These are phyloP conservation scores for Erysimum pusillum DNA, from an alignment of 441 rosid genomes.

Conservation along the genomic window DNA sequence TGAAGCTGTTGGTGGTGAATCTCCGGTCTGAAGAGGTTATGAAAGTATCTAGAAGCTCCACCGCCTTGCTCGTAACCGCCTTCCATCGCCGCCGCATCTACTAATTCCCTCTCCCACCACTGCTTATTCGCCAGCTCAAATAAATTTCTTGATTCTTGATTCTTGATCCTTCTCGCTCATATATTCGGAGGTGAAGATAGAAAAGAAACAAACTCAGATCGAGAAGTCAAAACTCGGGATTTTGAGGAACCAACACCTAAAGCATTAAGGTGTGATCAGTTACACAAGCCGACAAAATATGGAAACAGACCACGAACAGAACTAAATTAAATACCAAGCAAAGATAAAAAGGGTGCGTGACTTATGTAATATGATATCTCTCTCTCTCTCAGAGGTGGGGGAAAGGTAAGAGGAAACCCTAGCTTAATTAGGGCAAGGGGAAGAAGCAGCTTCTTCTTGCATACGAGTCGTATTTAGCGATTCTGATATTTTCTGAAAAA, in stretches of 20 bases:
- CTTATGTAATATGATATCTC: constrained; percentile 30
- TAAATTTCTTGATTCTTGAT: constrained; percentile 28
- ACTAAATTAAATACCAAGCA: constrained; percentile 32
- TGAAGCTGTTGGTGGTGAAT: constrained; percentile 54
- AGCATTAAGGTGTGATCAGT: constrained; percentile 34
- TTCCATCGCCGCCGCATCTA: constrained; percentile 63
- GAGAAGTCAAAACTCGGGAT: constrained; percentile 44
- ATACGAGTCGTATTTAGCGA: constrained; percentile 27
- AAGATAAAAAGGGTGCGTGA: constrained; percentile 11
- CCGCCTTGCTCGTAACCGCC: constrained; percentile 59
- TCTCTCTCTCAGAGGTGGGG: constrained; percentile 23
- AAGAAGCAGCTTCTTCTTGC: constrained; percentile 32
- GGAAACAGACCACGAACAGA: constrained; percentile 38
- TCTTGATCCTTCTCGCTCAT: constrained; percentile 28
- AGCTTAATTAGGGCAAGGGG: constrained; percentile 45
- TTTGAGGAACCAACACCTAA: constrained; percentile 43
- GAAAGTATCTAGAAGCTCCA: constrained; percentile 58
- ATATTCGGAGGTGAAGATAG: constrained; percentile 16
- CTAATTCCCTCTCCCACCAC: constrained; percentile 66
- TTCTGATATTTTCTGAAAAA: constrained; percentile 27
- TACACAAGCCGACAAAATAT: constrained; percentile 47
- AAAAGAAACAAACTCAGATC: constrained; percentile 33
- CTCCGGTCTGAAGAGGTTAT: constrained; percentile 63
- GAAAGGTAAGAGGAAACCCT: constrained; percentile 41
- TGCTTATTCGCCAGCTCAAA: constrained; percentile 61